Percentiles rank a stretch among this genome's conserved stretches.
Conservation (phyloP, 805 yeast genomes). For the Metschnikowia arizonensis region DNA sequence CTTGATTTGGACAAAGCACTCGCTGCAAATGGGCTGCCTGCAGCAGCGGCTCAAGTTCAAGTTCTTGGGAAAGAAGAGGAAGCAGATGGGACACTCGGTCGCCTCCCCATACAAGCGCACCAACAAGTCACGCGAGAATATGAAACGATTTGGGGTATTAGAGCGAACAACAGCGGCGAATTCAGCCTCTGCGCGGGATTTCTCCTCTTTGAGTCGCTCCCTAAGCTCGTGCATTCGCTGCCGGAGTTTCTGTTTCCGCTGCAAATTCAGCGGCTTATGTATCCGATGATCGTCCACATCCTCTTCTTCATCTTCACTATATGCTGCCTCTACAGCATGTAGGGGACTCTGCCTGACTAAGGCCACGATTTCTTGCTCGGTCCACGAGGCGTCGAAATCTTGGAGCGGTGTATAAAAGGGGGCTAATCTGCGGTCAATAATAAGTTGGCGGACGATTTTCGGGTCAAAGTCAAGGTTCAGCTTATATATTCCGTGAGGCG, state of each 20-base stretch:
- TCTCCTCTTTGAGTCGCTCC: conserved; percentile 25
- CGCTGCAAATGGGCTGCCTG: conserved; percentile 89
- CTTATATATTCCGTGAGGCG: conserved; percentile 86
- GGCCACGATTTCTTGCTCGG: conserved; percentile 57
- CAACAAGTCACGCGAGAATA: conserved; percentile 45
- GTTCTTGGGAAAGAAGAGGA: conserved; percentile 74
- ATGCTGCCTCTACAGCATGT: conserved; percentile 52
- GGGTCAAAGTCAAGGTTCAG: conserved; percentile 72
- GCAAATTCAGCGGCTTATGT: conserved; percentile 44
- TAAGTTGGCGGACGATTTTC: conserved; percentile 64
- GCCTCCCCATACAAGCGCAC: conserved; percentile 62
- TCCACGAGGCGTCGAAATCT: conserved; percentile 70
- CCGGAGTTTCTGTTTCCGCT: conserved; percentile 49
- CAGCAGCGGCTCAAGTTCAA: conserved; percentile 85
- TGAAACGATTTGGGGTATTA: conserved; percentile 4
- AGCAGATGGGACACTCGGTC: conserved; percentile 92
- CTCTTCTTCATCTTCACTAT: conserved; percentile 49
- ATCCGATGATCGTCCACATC: conserved; percentile 60
- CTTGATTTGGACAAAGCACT: conserved; percentile 94
- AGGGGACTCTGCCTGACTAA: conserved; percentile 48
- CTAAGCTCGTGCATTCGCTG: conserved; percentile 39
- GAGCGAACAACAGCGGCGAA: conserved; percentile 25
- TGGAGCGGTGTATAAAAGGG: conserved; percentile 91
- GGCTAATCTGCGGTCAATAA: conserved; percentile 67
- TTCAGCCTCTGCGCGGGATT: conserved; percentile 34